These are phyloP conservation scores for Grosmannia clavigera DNA, from an alignment of 2,329 filamentous ascomycete species.

Conservation along the genomic window DNA sequence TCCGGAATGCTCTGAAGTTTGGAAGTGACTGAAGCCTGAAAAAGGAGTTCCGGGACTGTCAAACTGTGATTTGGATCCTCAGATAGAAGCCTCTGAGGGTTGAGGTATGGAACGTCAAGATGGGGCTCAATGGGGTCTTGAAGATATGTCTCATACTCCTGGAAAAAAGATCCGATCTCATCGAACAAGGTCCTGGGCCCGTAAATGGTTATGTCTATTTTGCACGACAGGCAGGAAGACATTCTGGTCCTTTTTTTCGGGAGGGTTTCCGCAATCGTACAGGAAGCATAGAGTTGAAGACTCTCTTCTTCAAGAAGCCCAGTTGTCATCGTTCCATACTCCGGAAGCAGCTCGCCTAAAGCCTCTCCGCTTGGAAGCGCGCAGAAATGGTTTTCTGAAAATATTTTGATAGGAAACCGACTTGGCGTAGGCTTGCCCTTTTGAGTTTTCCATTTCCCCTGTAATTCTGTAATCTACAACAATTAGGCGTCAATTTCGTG, in stretches of 20 bases:
- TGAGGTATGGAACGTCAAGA: conserved; percentile 19
- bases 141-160: conserved; percentile 20
- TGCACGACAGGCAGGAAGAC: neutral
- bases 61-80: neutral
- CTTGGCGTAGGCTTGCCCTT: neutral
- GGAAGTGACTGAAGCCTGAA: neutral
- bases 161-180: conserved; percentile 19
- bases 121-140: conserved; percentile 22
- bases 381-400: neutral
- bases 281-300: conserved; percentile 1
- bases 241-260: neutral
- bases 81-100: conserved; percentile 20
- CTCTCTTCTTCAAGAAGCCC: conserved; percentile 4
- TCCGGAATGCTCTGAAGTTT: conserved; percentile 1
- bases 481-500: neutral
- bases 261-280: neutral
- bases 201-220: conserved; percentile 18
- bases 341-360: neutral
- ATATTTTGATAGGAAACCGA: neutral
- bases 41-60: neutral
- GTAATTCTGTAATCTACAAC: neutral
- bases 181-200: conserved; percentile 17
- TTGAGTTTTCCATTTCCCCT: neutral
- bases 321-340: neutral
- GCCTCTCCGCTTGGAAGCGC: neutral